Evolutionary conservation across 1,284 basidiomycete species (phyloP), one percentile per base, ranked within the genome.

Genomic region (Cutaneotrichosporon cutaneum): DNA sequence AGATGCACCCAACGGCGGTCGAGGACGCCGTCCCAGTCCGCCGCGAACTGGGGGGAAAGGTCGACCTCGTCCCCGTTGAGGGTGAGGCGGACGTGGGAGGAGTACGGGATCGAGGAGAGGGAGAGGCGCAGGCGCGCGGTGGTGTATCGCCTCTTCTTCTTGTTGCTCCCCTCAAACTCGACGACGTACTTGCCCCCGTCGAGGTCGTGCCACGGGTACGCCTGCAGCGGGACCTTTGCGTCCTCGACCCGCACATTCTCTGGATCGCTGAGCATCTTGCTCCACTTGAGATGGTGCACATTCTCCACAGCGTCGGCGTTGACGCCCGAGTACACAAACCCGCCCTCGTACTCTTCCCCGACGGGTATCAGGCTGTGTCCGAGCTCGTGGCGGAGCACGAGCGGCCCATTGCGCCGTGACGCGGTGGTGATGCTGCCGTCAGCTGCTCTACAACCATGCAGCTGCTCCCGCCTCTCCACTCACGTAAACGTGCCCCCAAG

Each of bases 301-400:
- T 68, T 61, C 6, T 60, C 55, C 3, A 63, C 45, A 27, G 51
- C 63, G 32, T 72, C 83, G 4, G 89, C 83, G 72, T 92, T 90
- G 48, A 83, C 83, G 3, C 90, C 90, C 66, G 84, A 89, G 75
- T 92, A 92, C 3, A 82, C 87, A 64, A 79, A 52, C 72, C 75
- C 89, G 2, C 90, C 90, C 67, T 93, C 90, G 71, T 93, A 92
- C 79, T 92, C 90, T 77, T 92, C 90, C 8, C 90, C 90, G 7
- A 90, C 87, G 2, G 84, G 80, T 26, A 80, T 78, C 26, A 80
- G 63, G 18, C 69, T 73, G 62, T 80, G 79, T 16, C 90, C 90
- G 2, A 93, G 85, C 76, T 92, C 90, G 71, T 92, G 90, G 3
- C 90, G 85, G 30, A 92, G 82, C 0, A 92, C 88, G 6, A 90